Conservation (phyloP, 139 green algal genomes). For the Tetraselmis chui region DNA sequence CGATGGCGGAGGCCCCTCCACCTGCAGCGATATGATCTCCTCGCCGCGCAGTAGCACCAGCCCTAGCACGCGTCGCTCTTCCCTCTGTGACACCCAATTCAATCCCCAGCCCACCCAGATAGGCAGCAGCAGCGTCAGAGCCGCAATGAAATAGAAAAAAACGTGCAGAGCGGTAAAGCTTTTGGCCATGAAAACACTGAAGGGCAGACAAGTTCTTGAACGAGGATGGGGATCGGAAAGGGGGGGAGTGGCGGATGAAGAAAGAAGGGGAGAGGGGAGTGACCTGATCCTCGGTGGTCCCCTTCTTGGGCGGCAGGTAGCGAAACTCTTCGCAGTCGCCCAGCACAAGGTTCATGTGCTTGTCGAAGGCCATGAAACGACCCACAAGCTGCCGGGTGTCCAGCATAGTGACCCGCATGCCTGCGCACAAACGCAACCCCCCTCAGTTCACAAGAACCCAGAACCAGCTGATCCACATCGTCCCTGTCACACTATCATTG, state of each 20-base stretch:
- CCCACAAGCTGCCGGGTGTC: conserved; percentile 89
- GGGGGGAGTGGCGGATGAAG: not conserved
- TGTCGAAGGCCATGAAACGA: conserved; percentile 98
- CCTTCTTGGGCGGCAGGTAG: conserved; percentile 91
- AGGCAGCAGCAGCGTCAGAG: no score
- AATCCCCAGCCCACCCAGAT: no score
- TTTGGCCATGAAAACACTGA: no score
- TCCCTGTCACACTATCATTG: not conserved
- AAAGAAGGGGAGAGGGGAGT: not conserved
- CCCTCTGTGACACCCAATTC: conserved; percentile 43
- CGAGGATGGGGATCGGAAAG: conserved; percentile 1
- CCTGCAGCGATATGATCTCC: conserved; percentile 89
- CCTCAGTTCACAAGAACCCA: not conserved
- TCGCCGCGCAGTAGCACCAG: conserved; percentile 90
- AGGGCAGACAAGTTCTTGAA: no score
- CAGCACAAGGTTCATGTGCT: conserved; percentile 98
- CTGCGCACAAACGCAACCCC: conserved; percentile 35
- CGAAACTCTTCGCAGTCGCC: conserved; percentile 94
- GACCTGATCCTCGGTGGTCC: conserved; percentile 71
- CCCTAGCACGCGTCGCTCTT: conserved; percentile 87
- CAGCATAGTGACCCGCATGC: conserved; percentile 78
- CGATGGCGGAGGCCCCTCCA: conserved; percentile 90
- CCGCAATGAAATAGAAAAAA: no score
- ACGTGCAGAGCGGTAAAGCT: no score
- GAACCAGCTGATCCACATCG: not conserved